Conservation (phyloP, 768 basidiomycete species). For the Tephrocybe sp. region DNA sequence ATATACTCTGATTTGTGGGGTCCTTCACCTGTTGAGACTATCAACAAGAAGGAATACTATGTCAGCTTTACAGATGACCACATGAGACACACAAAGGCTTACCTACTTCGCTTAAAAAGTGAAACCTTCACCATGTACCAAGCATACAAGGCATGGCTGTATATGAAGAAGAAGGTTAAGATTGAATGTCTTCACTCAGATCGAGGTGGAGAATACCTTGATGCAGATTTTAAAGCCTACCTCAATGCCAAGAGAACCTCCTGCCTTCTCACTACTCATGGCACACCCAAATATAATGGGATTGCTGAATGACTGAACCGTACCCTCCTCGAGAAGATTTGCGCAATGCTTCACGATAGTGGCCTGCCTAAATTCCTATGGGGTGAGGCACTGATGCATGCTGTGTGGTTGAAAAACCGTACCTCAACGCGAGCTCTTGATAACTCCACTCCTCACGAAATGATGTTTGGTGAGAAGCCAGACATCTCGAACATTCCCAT, state of each 20-base stretch:
- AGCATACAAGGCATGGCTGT: no score
- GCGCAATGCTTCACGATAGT: constrained; percentile 24
- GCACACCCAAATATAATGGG: neutral
- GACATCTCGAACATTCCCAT: constrained; percentile 22
- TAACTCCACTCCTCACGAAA: constrained; percentile 21
- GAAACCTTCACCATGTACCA: neutral
- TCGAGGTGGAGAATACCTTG: no score
- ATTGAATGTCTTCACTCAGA: no score
- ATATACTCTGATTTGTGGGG: neutral
- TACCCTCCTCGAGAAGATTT: constrained; percentile 14
- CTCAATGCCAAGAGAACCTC: no score
- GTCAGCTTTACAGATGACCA: no score
- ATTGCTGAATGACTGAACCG: neutral
- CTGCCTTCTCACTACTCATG: neutral
- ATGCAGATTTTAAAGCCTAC: no score
- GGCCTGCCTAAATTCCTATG: constrained; percentile 31
- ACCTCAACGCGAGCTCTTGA: constrained; percentile 23
- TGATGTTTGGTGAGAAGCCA: constrained; percentile 24
- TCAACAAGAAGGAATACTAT: no score
- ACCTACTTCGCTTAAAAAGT: no score
- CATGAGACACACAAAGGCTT: no score
- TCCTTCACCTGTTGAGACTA: no score
- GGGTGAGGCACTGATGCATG: constrained; percentile 33
- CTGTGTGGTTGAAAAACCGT: constrained; percentile 33
- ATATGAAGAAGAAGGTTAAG: no score